A percentile compares a stretch with the other conserved stretches of the same genome.
These are phyloP conservation scores for Yamadazyma dendronema DNA, from an alignment of 1,139 yeast genomes.

Conservation along the genomic window DNA sequence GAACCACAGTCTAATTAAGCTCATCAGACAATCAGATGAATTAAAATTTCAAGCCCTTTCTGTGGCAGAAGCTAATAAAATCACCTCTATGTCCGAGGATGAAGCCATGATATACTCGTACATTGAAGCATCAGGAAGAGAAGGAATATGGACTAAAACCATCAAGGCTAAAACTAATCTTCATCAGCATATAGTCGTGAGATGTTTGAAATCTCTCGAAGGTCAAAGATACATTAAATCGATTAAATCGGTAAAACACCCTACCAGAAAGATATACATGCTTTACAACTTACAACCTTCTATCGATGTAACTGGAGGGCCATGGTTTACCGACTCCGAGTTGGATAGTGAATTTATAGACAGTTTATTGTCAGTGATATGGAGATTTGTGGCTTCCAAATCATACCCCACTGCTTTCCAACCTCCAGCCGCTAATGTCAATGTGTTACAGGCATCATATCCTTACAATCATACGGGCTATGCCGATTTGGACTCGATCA, in stretches of 20 bases:
- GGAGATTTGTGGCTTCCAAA: constrained; percentile 78
- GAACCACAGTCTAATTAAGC: constrained; percentile 63
- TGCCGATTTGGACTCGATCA: constrained; percentile 69
- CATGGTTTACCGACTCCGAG: constrained; percentile 98
- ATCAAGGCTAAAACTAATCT: constrained; percentile 86
- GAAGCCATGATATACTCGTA: constrained; percentile 90
- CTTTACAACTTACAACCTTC: constrained; percentile 90
- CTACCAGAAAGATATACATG: constrained; percentile 97
- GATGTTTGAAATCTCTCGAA: constrained; percentile 83
- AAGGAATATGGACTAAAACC: constrained; percentile 95
- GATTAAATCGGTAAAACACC: constrained; percentile 88
- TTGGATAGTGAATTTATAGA: constrained; percentile 92
- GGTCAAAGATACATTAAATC: constrained; percentile 82
- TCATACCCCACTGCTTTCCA: constrained; percentile 74
- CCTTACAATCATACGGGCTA: constrained; percentile 59
- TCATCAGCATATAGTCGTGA: constrained; percentile 86
- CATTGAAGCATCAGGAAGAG: constrained; percentile 91
- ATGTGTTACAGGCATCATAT: constrained; percentile 39
- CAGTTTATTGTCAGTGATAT: constrained; percentile 74
- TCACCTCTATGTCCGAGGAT: constrained; percentile 75
- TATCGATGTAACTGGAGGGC: constrained; percentile 96
- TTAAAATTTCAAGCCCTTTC: constrained; percentile 74
- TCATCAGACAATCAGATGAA: constrained; percentile 62
- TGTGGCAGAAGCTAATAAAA: constrained; percentile 64
- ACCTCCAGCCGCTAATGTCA: constrained; percentile 22